These are phyloP conservation scores for Bruguiera parviflora DNA, from an alignment of 345 rosid species.

Conservation along the genomic window DNA sequence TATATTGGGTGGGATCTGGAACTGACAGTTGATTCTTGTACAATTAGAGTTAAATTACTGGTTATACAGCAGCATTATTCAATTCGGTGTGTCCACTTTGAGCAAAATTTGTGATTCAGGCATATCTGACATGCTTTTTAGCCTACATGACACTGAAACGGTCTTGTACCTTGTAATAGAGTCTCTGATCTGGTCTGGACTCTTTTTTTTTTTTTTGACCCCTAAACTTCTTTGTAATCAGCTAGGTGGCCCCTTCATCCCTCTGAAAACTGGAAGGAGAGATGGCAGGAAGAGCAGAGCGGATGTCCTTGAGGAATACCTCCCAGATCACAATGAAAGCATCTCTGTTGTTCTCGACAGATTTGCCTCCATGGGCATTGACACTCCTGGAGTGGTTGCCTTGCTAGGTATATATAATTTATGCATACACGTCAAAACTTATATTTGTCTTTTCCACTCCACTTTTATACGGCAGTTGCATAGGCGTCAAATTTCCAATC, in stretches of 20 bases:
- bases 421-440: background rate
- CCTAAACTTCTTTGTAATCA: constrained; percentile 22
- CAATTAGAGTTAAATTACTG: background rate
- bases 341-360: constrained; percentile 79
- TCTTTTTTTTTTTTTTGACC: background rate
- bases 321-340: constrained; percentile 94
- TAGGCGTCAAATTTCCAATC: background rate
- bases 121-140: background rate
- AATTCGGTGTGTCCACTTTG: background rate
- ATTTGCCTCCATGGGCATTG: constrained; percentile 70
- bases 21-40: too few species aligned
- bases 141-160: too few species aligned
- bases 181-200: too few species aligned
- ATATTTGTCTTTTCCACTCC: background rate
- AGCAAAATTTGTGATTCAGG: background rate
- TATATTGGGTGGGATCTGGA: background rate
- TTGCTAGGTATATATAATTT: constrained; percentile 40
- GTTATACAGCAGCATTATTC: background rate
- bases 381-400: constrained; percentile 80
- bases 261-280: constrained; percentile 87
- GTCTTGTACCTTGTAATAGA: too few species aligned
- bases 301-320: constrained; percentile 64
- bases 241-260: constrained; percentile 92
- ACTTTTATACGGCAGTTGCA: too few species aligned
- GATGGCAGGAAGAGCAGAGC: constrained; percentile 90